A percentile compares a stretch with the other conserved stretches of the same genome.
These are phyloP conservation scores for Xylariaceae sp. DNA, from an alignment of 2,329 filamentous ascomycete genomes.

Conservation along the genomic window DNA sequence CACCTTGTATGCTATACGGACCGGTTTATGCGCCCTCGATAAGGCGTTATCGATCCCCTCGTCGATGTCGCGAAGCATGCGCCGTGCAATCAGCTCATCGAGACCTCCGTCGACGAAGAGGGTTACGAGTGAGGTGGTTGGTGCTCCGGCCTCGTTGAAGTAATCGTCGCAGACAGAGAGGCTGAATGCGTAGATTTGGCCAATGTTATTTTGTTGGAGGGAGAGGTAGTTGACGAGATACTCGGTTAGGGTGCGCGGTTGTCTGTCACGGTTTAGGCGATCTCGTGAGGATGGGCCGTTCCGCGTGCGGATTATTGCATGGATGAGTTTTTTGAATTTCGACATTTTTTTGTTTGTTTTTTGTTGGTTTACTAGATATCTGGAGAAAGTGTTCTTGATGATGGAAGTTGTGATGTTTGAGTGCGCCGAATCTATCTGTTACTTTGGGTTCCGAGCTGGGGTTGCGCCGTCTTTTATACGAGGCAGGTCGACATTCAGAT, in stretches of 20 bases:
- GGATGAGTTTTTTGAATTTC: no score
- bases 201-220: background rate
- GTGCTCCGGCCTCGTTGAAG: background rate
- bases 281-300: background rate
- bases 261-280: background rate
- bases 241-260: slow-evolving; percentile 5
- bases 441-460: background rate
- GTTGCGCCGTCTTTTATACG: no score
- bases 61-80: background rate
- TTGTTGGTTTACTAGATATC: background rate
- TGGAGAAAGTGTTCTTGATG: background rate
- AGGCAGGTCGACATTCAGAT: no score
- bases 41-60: background rate
- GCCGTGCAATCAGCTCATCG: background rate
- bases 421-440: background rate
- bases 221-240: slow-evolving; percentile 12
- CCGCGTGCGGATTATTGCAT: no score
- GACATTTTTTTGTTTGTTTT: background rate
- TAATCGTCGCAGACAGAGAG: background rate
- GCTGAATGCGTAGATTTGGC: slow-evolving; percentile 7
- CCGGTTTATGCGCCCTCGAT: background rate
- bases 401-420: background rate
- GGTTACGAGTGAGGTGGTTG: background rate
- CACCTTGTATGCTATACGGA: background rate
- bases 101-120: background rate